Base-by-base conservation (phyloP, 768 basidiomycete genomes). In the Lactifluus subvellereus region DNA sequence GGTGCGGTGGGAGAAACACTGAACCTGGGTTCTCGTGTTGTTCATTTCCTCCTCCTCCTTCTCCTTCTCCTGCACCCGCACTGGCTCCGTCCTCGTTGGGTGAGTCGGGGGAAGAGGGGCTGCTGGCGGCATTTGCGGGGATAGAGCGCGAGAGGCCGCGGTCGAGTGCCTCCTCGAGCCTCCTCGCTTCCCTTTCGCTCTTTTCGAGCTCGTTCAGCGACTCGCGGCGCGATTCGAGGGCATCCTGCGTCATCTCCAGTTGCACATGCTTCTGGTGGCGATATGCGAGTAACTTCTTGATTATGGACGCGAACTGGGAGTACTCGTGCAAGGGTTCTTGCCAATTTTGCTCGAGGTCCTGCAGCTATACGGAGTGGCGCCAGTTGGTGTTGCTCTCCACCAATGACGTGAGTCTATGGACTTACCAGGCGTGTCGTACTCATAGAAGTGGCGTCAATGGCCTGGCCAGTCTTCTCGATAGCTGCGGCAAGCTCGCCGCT, bases 231-330 rank as follows among this genome's bases (percentile, higher is more conserved):
- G 78, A 77, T 67, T 94, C 94, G 13, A 99, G 78, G 30, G 80
- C 79, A 72, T 98, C 95, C 73, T 96, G 91, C 4, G 97, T 96
- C 83, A 97, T 90, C 75, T 99, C 97, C 70, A 88, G 95, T 73
- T 99, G 97, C 8, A 94, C 89, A 66, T 99, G 94, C 75, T 98
- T 98, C 76, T 95, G 94, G 72, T 98, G 96, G 48, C 97, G 90
- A 76, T 95, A 99, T 0, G 86, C 85, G 52, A 99, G 85, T 38
- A 98, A 78, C 71, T 90, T 90, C 80, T 93, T 95, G 77, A 99
- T 98, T 71, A 98, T 95, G 20, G 81, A 78, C 13, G 91, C 92
- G 72, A 98, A 99, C 74, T 98, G 97, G 58, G 87, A 77, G 74
- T 98, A 98, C 72, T 98, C 95, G 69, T 96, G 91, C 54, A 98